Evolutionary conservation across 805 yeast species (phyloP).

Genomic region (Nakazawaea siamensis): DNA sequence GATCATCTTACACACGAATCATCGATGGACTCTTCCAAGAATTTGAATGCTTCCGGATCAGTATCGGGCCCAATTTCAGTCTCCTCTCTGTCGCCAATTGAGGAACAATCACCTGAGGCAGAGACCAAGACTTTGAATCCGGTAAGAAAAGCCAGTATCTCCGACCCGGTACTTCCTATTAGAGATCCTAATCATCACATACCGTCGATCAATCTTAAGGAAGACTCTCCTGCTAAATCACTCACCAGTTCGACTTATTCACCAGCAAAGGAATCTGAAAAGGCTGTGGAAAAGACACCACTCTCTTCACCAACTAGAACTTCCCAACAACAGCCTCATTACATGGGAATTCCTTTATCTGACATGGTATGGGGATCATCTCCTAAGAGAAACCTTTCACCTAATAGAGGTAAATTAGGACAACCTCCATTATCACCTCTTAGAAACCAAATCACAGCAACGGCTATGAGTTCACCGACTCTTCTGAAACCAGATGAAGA

Average conservation of each 20-base stretch:
- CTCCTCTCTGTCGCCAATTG: too few species aligned
- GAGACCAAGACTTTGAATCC: too few species aligned
- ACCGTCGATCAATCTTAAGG: background rate
- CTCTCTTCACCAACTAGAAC: slow-evolving; percentile 5
- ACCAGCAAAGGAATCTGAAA: background rate
- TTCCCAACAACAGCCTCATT: slow-evolving; percentile 5
- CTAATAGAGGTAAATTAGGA: background rate
- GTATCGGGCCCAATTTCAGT: too few species aligned
- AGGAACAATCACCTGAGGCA: too few species aligned
- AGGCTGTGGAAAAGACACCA: background rate
- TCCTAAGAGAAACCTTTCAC: slow-evolving; percentile 6
- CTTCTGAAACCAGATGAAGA: slow-evolving; percentile 12
- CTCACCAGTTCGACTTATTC: slow-evolving; percentile 8
- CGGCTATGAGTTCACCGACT: background rate
- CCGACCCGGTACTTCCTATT: slow-evolving; percentile 1
- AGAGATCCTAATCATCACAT: slow-evolving; percentile 6
- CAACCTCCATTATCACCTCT: slow-evolving; percentile 12
- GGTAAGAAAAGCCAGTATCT: too few species aligned
- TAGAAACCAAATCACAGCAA: slow-evolving; percentile 5
- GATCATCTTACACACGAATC: too few species aligned
- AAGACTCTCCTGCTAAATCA: slow-evolving; percentile 6
- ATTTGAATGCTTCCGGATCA: too few species aligned
- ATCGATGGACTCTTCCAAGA: too few species aligned
- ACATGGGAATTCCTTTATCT: slow-evolving; percentile 5
- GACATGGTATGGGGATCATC: slow-evolving; percentile 10